Evolutionary conservation across 495 filamentous ascomycete genomes (phyloP), one percentile per base, ranked within the genome.

Genomic region (Bacidia gigantensis): DNA sequence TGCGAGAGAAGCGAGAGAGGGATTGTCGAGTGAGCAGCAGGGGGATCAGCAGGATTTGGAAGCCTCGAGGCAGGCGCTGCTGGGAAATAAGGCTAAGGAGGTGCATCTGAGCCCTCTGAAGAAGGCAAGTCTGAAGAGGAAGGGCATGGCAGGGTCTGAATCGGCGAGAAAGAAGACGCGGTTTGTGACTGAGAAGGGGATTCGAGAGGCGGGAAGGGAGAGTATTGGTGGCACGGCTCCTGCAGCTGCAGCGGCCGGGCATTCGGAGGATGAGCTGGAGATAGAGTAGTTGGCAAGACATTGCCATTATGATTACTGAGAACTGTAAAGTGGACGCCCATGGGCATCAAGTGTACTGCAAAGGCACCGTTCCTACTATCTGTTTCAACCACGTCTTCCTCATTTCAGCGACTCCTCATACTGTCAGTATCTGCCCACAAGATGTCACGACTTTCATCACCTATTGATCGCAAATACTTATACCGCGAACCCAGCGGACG

Each of bases 151-250:
- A 11, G 64, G 60, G 23, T 60, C 65, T 50, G 66, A 62, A 42
- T 63, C 63, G 20, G 65, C 63, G 52, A 64, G 62, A 58, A 90
- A 92, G 66, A 92, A 89, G 70, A 92, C 86, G 12, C 70, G 87
- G 17, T 92, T 93, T 60, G 76, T 87, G 38, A 89, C 81, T 26
- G 75, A 78, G 23, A 83, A 81, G 62, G 85, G 84, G 0, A 87
- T 86, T 52, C 76, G 77, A 59, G 83, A 86, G 62, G 83, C 85
- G 0, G 84, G 84, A 2, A 72, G 83, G 53, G 84, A 89, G 56
- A 87, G 85, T 60, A 55, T 87, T 2, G 83, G 83, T 26, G 74
- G 70, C 2, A 71, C 60, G 3, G 71, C 56, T 54, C 71, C 57
- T 49, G 55, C 45, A 52, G 61, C 52, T 52, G 60, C 50, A 50